Percentiles rank a stretch among this genome's conserved stretches.
phyloP scores from a whole-genome alignment of 169 alveolate genomes.

The Cardiosporidium cionae region DNA sequence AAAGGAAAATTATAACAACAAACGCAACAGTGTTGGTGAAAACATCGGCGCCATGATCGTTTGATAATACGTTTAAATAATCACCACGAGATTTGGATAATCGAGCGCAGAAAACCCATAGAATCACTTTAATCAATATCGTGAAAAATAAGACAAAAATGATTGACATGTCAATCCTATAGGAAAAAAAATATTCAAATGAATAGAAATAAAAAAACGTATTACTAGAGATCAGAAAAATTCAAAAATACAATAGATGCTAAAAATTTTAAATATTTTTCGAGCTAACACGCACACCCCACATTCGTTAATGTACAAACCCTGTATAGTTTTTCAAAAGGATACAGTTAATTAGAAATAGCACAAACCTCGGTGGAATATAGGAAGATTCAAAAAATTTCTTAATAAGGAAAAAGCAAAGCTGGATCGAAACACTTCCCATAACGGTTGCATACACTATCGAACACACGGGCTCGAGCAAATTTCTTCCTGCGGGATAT shows the following conservation, averaged over 20 bases:
- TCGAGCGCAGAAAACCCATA: background rate
- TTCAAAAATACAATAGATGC: background rate
- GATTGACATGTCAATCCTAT: background rate
- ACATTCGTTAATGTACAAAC: background rate
- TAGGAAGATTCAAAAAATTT: background rate
- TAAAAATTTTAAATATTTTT: background rate
- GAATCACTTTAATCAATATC: background rate
- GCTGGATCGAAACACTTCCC: background rate
- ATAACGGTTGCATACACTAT: background rate
- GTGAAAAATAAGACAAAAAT: background rate
- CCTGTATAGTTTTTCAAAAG: background rate
- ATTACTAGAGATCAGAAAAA: background rate
- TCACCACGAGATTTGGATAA: background rate
- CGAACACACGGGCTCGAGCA: background rate
- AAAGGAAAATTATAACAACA: background rate
- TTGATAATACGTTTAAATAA: background rate
- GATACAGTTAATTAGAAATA: background rate
- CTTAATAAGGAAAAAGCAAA: background rate
- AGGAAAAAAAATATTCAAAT: background rate
- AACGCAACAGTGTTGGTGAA: background rate
- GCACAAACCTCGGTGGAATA: background rate
- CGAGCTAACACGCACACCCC: background rate
- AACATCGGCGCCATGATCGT: background rate
- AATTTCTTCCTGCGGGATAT: background rate
- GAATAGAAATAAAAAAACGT: background rate